phyloP scores from a whole-genome alignment of 495 filamentous ascomycete genomes.

The Annulohypoxylon stygium region DNA sequence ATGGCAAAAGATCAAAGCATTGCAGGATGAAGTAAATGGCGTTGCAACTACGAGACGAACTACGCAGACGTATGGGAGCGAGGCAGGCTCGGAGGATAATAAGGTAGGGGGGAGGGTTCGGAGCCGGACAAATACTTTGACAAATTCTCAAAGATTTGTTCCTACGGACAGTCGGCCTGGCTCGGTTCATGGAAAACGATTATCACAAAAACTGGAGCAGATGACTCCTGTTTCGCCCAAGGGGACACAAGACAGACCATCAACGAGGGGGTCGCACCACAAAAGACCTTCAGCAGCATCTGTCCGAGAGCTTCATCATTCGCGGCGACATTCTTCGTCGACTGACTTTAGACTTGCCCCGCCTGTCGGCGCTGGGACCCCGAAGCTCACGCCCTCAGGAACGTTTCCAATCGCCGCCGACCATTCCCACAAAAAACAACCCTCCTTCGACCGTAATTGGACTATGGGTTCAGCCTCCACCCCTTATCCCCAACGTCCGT shows the following conservation, averaged over 20 bases:
- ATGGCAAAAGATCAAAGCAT: slow-evolving; percentile 92
- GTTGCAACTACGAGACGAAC: slow-evolving; percentile 55
- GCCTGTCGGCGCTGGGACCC: slow-evolving; percentile 49
- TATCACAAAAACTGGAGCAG: slow-evolving; percentile 59
- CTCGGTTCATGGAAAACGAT: slow-evolving; percentile 57
- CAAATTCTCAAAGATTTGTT: slow-evolving; percentile 77
- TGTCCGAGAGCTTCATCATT: slow-evolving; percentile 84
- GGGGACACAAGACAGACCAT: slow-evolving; percentile 67
- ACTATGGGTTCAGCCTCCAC: slow-evolving; percentile 72
- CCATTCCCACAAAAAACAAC: slow-evolving; percentile 77
- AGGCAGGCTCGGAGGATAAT: slow-evolving; percentile 64
- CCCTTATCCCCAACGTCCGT: slow-evolving; percentile 53
- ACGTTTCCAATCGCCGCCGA: slow-evolving; percentile 54
- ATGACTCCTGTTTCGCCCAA: slow-evolving; percentile 57
- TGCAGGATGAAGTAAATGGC: slow-evolving; percentile 84
- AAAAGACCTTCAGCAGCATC: slow-evolving; percentile 82
- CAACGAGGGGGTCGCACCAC: slow-evolving; percentile 58
- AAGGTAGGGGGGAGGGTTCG: slow-evolving; percentile 52
- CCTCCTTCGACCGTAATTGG: slow-evolving; percentile 93
- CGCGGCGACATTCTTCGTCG: slow-evolving; percentile 89
- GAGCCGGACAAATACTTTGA: slow-evolving; percentile 73
- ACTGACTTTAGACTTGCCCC: slow-evolving; percentile 73
- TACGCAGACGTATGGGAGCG: slow-evolving; percentile 66
- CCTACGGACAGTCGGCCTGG: slow-evolving; percentile 54
- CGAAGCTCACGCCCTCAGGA: slow-evolving; percentile 51